Evolutionary conservation across 2,329 filamentous ascomycete genomes (phyloP), one percentile per base, ranked within the genome.

Genomic region (Lasiodiplodia citricola): DNA sequence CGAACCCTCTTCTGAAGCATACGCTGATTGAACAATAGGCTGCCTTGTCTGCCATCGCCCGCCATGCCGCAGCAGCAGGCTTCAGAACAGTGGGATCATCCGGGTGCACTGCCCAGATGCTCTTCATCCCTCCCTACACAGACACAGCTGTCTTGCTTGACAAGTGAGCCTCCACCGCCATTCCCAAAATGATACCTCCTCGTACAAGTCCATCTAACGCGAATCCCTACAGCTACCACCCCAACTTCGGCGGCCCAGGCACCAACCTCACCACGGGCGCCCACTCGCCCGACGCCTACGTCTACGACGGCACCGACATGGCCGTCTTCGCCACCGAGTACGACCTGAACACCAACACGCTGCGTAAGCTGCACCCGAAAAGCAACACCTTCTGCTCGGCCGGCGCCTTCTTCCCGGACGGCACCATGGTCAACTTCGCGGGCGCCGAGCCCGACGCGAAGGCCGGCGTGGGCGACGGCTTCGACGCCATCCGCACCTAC

Each of bases 41-140:
- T 14, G 51, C 63, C 7, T 18, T 66, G 5, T 55, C 63, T 31
- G 52, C 35, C 35, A 28, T 66, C 7, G 66, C 63, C 28, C 56
- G 55, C 21, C 47, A 68, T 44, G 66, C 56, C 23, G 57, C 66
- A n/a, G 66, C 56, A 10, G 58, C 69, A 10, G 67, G 70, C 10
- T 71, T 70, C 38, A 63, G 70, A n/a, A 71, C 70, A 54, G 67
- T 70, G 2, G 70, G 70, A 18, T 68, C 70, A 18, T 71, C 69
- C 11, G 70, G 70, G 41, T 70, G 69, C 37, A 56, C 66, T 18
- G 67, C 58, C 4, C 70, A 71, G 58, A 70, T 71, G 70, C 51
- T 56, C 14, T 71, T 71, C 21, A 64, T 70, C 13, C 70, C 67
- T 37, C 69, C 70, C 1, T 70, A 66, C 25, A 71, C 70, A 11